A percentile compares a stretch with the other conserved stretches of the same genome.
phyloP scores from a whole-genome alignment of 2,329 filamentous ascomycete species.

The Xenoacremonium recifei region DNA sequence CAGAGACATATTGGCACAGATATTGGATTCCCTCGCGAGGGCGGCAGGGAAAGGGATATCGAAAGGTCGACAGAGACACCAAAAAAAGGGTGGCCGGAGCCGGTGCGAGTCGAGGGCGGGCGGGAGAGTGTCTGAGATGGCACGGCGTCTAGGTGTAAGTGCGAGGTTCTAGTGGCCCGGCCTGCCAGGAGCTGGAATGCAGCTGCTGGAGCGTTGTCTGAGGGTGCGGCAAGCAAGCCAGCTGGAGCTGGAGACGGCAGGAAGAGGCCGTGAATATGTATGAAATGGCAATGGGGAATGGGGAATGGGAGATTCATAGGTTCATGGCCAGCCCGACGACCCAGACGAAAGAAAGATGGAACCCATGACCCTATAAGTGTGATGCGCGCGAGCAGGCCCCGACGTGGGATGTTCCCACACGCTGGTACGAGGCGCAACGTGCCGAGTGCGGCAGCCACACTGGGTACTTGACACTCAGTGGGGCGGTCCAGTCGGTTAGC shows the following conservation, averaged over 20 bases:
- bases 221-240: background rate
- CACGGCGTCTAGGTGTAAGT: too few species aligned
- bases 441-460: constrained; percentile 4
- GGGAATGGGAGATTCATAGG: background rate
- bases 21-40: constrained; percentile 19
- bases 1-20: constrained; percentile 4
- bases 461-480: constrained; percentile 14
- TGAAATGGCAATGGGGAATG: constrained; percentile 12
- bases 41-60: background rate
- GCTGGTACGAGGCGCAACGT: constrained; percentile 21
- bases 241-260: constrained; percentile 11
- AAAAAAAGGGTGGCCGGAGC: background rate
- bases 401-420: constrained; percentile 16
- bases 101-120: background rate
- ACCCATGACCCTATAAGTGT: background rate
- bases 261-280: constrained; percentile 18
- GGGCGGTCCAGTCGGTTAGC: background rate
- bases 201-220: too few species aligned
- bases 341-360: background rate
- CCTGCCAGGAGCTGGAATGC: too few species aligned
- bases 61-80: background rate
- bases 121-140: background rate
- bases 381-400: too few species aligned
- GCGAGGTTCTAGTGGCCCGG: too few species aligned
- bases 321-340: background rate